Base-by-base conservation (phyloP, 1,139 yeast species). In the Magnusiomyces magnusii region DNA sequence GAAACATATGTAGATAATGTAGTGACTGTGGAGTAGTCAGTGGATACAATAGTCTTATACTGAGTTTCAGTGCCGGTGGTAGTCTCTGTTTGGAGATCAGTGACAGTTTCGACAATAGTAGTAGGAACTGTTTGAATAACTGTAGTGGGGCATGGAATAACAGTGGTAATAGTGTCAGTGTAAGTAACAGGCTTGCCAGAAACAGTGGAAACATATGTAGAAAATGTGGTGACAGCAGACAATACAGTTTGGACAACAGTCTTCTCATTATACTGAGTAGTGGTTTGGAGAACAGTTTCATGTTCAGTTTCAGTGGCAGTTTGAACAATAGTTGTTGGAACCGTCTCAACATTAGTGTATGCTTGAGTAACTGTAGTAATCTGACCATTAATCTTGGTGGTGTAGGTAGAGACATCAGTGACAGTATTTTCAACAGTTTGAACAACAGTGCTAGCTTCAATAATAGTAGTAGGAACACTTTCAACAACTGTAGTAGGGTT, bases 251-350 rank as follows among this genome's bases (percentile, higher is more conserved):
- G 39, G 24, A 50, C 25, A 17, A 28, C 24, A 13, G 47, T 31
- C 49, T 52, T 52, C 34, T 52, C 55, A 25, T 27, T 52, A 17
- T 27, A 27, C 21, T 19, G 10, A 17, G 55, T 44, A 24, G 55
- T 53, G 27, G 55, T 23, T 25, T 41, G 55, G 24, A 53, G 49
- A 42, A 53, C 24, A 24, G 55, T 53, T 15, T n/a, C 25, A 21
- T 31, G 55, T 21, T 28, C 41, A 31, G 53, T 50, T 15, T 28
- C 41, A 31, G 36, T 31, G n/a, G 39, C 41, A 21, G 55, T 27
- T 21, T 53, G 55, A 28, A 53, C 55, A 42, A 53, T n/a, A 9
- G 55, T 53, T 24, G 55, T 53, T 23, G 55, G 50, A 31, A 28
- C 39, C 27, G 51, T 28, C 21, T 27, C 41, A 25, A 47, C 42